Evolutionary conservation across 2,329 filamentous ascomycete genomes (phyloP), one percentile per base, ranked within the genome.

Genomic region (Taxawa tesnikishii): DNA sequence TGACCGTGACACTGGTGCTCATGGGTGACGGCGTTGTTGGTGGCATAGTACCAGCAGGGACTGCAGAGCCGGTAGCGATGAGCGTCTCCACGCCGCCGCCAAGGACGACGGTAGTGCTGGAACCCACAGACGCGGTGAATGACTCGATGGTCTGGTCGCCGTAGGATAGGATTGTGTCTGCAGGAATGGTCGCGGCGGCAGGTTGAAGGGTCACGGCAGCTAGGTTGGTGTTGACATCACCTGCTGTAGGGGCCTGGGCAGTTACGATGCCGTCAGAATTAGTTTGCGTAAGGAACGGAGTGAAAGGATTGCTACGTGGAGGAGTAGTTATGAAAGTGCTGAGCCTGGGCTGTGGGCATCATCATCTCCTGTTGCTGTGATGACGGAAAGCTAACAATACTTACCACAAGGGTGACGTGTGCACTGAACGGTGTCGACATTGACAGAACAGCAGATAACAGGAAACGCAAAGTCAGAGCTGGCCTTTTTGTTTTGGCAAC

Each of bases 191-290:
- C 18, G 53, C 56, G 31, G 44, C 50, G n/a, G 46, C 43, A 8
- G 54, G 54, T 29, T 56, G 51, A 7, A 45, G 43, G 26, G 58
- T 58, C 15, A 49, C 44, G 10, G 45, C 44, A 9, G 61, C 58
- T 44, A 58, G 53, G 32, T 54, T 56, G 34, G 60, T 62, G 26
- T 59, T 50, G 11, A 48, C 49, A 4, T 43, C 43, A 26, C 54
- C 58, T 15, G 50, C 44, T 13, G 33, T 43, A 7, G 31, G 21
- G 10, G 55, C 54, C 31, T 56, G 51, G 39, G 62, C 63, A 26
- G 65, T 69, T 29, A 68, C 55, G 24, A 67, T 63, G 29, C 65
- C 64, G 14, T 53, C 39, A 13, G 61, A 61, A 53, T 68, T 61
- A 38, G 65, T 68, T 51, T 59, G 35, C 15, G 60, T 60, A 15